Base-by-base conservation (phyloP, 805 yeast species). In the Wilhelminamyces savonicus region DNA sequence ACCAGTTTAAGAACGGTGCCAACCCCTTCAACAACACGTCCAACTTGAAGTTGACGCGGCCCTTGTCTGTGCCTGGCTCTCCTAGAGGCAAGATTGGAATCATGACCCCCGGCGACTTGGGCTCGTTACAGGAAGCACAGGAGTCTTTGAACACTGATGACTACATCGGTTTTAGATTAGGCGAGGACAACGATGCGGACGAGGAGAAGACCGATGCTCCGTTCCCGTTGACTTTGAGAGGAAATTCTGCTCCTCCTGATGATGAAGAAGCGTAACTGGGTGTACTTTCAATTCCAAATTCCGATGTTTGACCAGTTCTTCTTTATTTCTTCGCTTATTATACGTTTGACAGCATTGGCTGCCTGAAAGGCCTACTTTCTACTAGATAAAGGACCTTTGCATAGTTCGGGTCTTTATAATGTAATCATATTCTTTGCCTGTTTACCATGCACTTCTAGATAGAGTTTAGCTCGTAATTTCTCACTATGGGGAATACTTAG, bases 91-190 rank as follows among this genome's bases (percentile, higher is more conserved):
- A 69, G 46, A 56, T 76, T 10, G 78, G 82, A 12, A 64, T 79
- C 44, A 90, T 87, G 95, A 90, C 98, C 2, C 98, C 98, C 0
- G 98, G 98, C 23, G 98, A 90, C 54, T 71, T 90, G 39, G 98
- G 97, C n/a, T 80, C 95, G 3, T 68, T 92, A 47, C 97, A 88
- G 54, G 98, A 90, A 53, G 84, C 85, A 22, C 76, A 76, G 34
- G 84, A 83, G 47, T 66, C 75, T 2, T 62, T 78, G 35, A 66
- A 67, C 40, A 78, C 81, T 21, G 86, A 84, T 22, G 97, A 90
- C 52, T 90, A 85, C 48, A 71, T 80, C 46, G 63, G 71, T 8
- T 74, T 76, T 62, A 66, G 53, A 35, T 53, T 72, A 39, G 65
- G 66, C 23, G 54, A 48, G 24, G 71, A 65, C 19, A 69, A 65